Base-by-base conservation (phyloP, 805 yeast genomes). In the Cyberlindnera sargentensis region DNA sequence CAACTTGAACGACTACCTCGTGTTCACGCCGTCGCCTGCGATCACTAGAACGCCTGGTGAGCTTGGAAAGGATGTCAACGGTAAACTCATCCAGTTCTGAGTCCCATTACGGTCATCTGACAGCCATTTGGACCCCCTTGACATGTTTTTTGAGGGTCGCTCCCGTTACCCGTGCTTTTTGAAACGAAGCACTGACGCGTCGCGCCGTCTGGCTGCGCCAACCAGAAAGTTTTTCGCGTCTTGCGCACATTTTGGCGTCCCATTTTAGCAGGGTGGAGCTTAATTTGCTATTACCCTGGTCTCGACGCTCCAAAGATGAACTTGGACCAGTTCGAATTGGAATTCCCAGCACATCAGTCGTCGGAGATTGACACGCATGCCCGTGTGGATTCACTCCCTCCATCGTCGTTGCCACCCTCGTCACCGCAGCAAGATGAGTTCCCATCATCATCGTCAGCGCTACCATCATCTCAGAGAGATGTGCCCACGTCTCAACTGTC, bases 1-100 rank as follows among this genome's bases (percentile, higher is more conserved):
- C 66, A 85, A 86, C 61, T 78, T 86, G 80, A 81, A 78, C 57
- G 95, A 86, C 58, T 86, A 84, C 59, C 83, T 87, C 33, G 72
- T 84, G 49, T 81, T 82, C 58, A 80, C 90, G 1, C 93, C 93
- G 3, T 78, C 85, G 8, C 84, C 84, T n/a, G 60, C 51, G 3
- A 39, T 51, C 24, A 45, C 58, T 6, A 58, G 65, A 36, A 67
- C 72, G 0, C 72, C 73, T 3, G 71, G 53, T 4, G 53, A 50
- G 29, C 37, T 47, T n/a, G 45, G 52, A 27, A 53, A 53, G 34
- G 60, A 56, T 20, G 55, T 54, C 25, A 54, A 51, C 36, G 61
- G 61, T 3, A 56, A 53, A 37, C 47, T 55, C 23, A 57, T 57
- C 52, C 53, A 55, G 46, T 48, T 46, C 39, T 48, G 36, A 46